These are phyloP conservation scores for Setaria italica DNA, from an alignment of 202 grass and related monocot species.

Conservation along the genomic window DNA sequence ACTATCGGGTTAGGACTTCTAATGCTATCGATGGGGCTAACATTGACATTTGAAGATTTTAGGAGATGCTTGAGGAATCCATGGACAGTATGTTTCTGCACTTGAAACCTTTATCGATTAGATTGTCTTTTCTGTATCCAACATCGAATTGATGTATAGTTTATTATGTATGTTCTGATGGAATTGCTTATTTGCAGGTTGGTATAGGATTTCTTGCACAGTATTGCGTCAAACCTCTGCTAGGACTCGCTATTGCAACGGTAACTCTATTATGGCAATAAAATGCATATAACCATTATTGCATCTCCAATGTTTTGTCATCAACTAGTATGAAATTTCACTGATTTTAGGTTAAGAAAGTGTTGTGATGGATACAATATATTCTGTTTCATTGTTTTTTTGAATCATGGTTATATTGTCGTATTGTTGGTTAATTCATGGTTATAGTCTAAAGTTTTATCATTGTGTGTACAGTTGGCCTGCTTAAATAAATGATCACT, in stretches of 20 bases:
- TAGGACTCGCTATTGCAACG: slow-evolving; percentile 78
- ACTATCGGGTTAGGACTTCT: slow-evolving; percentile 86
- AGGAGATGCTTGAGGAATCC: slow-evolving; percentile 95
- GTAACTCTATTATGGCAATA: slow-evolving; percentile 57
- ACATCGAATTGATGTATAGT: slow-evolving; percentile 15
- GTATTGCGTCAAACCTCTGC: slow-evolving; percentile 86
- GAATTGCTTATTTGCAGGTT: slow-evolving; percentile 72
- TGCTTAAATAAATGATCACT: slow-evolving; percentile 13
- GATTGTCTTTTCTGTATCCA: slow-evolving; percentile 15
- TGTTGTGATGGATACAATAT: slow-evolving; percentile 5
- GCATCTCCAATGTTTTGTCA: background rate
- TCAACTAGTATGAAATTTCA: slow-evolving; percentile 18
- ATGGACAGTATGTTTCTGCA: slow-evolving; percentile 81
- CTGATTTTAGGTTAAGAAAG: slow-evolving; percentile 22
- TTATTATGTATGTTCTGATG: slow-evolving; percentile 41
- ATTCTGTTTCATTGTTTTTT: slow-evolving; percentile 2
- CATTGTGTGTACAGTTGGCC: background rate
- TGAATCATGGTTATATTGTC: slow-evolving; percentile 18
- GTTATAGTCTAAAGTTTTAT: slow-evolving; percentile 35
- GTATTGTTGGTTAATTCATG: slow-evolving; percentile 26
- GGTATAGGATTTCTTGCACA: slow-evolving; percentile 93
- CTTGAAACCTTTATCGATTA: slow-evolving; percentile 18
- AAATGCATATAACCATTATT: slow-evolving; percentile 15
- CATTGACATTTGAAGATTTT: slow-evolving; percentile 97
- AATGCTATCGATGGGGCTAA: slow-evolving; percentile 97